phyloP scores from a whole-genome alignment of 2,329 filamentous ascomycete species.

The Herpotrichia juniperi region DNA sequence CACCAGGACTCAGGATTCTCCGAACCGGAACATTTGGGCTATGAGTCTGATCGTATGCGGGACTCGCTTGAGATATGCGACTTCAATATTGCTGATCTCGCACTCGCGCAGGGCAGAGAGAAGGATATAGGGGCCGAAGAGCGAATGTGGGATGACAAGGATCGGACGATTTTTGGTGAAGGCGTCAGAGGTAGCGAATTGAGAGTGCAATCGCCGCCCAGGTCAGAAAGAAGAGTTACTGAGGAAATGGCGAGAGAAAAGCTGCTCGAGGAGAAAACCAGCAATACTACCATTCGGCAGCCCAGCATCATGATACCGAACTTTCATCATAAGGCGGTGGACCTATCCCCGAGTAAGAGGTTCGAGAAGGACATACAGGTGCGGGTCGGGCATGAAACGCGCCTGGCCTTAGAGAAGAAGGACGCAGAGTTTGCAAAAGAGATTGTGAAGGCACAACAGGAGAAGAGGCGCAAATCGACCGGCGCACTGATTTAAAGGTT shows the following conservation, averaged over 20 bases:
- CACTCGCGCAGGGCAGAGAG: neutral
- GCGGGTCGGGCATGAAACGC: neutral
- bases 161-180: conserved; percentile 22
- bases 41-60: conserved; percentile 32
- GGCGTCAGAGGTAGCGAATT: conserved; percentile 21
- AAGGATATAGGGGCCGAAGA: conserved; percentile 14
- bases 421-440: neutral
- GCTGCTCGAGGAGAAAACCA: conserved; percentile 35
- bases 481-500: neutral
- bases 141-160: conserved; percentile 33
- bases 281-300: conserved; percentile 39
- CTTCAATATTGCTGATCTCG: conserved; percentile 8
- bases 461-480: too few relatives aligned
- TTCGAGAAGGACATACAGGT: neutral
- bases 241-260: conserved; percentile 24
- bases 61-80: conserved; percentile 32
- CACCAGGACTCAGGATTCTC: conserved; percentile 46
- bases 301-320: conserved; percentile 29
- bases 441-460: too few relatives aligned
- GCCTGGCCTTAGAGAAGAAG: too few relatives aligned
- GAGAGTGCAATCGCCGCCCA: conserved; percentile 9
- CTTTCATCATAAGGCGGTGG: conserved; percentile 24
- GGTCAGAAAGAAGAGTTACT: conserved; percentile 10
- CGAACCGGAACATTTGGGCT: conserved; percentile 24
- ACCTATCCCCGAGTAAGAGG: neutral